Conservation (phyloP, 495 filamentous ascomycete genomes). For the Tuber microsphaerosporum region DNA sequence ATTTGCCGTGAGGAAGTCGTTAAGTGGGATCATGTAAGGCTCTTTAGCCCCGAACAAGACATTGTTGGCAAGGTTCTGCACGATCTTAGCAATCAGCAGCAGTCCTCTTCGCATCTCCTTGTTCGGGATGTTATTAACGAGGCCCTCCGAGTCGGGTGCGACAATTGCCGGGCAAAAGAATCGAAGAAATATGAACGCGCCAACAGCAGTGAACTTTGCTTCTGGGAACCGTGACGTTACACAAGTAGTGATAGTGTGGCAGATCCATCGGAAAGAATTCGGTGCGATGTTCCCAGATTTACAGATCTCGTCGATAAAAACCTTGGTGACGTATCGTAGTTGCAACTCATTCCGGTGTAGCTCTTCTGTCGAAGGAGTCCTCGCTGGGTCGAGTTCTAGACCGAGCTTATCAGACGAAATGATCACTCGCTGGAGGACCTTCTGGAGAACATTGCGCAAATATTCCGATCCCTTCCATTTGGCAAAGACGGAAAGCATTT, state of each 20-base stretch:
- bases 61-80: slow-evolving; percentile 63
- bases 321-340: slow-evolving; percentile 55
- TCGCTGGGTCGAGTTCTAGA: slow-evolving; percentile 57
- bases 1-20: slow-evolving; percentile 58
- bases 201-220: slow-evolving; percentile 64
- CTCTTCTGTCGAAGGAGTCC: slow-evolving; percentile 53
- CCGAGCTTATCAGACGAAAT: slow-evolving; percentile 55
- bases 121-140: slow-evolving; percentile 52
- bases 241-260: slow-evolving; percentile 55
- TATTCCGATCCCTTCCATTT: slow-evolving; percentile 61
- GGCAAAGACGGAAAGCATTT: slow-evolving; percentile 61
- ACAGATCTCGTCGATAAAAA: slow-evolving; percentile 61
- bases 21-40: slow-evolving; percentile 61
- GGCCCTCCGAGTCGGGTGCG: slow-evolving; percentile 57
- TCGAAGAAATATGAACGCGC: slow-evolving; percentile 61
- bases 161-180: slow-evolving; percentile 67
- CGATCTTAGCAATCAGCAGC: slow-evolving; percentile 60
- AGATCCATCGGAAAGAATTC: slow-evolving; percentile 57
- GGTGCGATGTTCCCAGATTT: slow-evolving; percentile 55
- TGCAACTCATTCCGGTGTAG: slow-evolving; percentile 55
- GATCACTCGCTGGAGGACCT: slow-evolving; percentile 56
- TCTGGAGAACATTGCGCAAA: slow-evolving; percentile 57
- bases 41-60: slow-evolving; percentile 65
- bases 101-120: slow-evolving; percentile 61
- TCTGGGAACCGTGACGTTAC: slow-evolving; percentile 56